Base-by-base conservation (phyloP, 371 early-diverging fungal species). In the Circinella umbellata region DNA sequence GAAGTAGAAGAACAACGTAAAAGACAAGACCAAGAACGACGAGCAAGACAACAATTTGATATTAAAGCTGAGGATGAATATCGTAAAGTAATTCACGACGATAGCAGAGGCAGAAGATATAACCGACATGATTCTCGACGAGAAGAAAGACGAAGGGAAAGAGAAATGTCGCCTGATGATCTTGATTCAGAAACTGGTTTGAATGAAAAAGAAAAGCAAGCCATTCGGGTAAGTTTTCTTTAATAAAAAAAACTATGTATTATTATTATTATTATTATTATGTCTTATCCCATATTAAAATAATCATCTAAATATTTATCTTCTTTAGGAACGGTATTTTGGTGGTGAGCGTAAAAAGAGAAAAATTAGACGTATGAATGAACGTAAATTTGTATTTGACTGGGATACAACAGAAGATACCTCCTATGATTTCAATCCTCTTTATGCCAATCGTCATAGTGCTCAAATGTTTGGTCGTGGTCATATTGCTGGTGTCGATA, bases 361-460 rank as follows among this genome's bases (percentile, higher is more conserved):
- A 54, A 92, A 91, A 71, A 86, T 90, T 63, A 91, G 98, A 36
- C 85, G 89, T 68, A 92, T 92, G 87, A 94, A 94, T 70, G 92
- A 97, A 64, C 92, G 95, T 61, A 95, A 95, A 77, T 97, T 98
- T 73, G 94, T 95, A 17, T 98, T 98, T 80, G 99, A 96, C 75
- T 98, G 99, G 99, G 96, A 94, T 66, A 93, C 94, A 0, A 86
- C 85, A 36, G 99, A 98, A 76, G 99, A 98, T 70, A 98, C 99
- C 0, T 96, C 97, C 3, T 80, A 90, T 53, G 97, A 98, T 68
- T 89, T 93, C 69, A 96, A 94, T 75, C 96, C 96, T 3, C 72
- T 98, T 5, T 98, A 98, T 76, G 87, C 89, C 47, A 87, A 90
- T 66, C 88, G 91, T 14, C 94, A 95, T 73, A 89, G 89, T 61